These are phyloP conservation scores for Rachicladosporium sp. DNA, from an alignment of 2,329 filamentous ascomycete species.

Conservation along the genomic window DNA sequence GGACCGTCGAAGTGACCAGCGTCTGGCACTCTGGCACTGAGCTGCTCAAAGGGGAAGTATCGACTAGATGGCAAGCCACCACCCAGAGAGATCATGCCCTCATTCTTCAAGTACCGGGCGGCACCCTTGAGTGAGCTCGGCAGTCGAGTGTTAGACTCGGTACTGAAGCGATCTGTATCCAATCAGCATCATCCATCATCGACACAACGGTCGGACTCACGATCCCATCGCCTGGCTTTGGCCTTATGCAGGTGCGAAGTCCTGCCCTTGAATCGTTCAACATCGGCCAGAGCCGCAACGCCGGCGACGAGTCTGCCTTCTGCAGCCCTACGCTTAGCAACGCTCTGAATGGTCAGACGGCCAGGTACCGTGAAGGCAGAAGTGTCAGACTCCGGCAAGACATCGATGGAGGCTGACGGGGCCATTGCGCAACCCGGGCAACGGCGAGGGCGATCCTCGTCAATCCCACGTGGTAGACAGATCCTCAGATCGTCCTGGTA, in stretches of 20 bases:
- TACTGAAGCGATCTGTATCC: conserved; percentile 21
- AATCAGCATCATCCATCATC: neutral
- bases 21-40: conserved; percentile 61
- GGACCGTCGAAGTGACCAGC: conserved; percentile 35
- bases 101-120: conserved; percentile 64
- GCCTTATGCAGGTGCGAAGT: conserved; percentile 53
- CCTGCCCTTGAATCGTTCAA: conserved; percentile 67
- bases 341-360: conserved; percentile 51
- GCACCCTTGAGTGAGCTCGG: conserved; percentile 64
- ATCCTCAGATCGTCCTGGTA: too few relatives aligned
- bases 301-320: conserved; percentile 62
- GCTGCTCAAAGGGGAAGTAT: conserved; percentile 80
- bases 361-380: conserved; percentile 33
- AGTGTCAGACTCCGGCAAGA: conserved; percentile 36
- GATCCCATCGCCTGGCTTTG: conserved; percentile 70
- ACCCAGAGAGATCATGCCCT: conserved; percentile 80
- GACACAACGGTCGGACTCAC: conserved; percentile 42
- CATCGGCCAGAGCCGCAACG: conserved; percentile 63
- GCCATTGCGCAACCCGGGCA: conserved; percentile 12
- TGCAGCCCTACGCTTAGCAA: conserved; percentile 56
- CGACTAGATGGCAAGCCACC: conserved; percentile 80
- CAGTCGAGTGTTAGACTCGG: conserved; percentile 43
- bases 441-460: too few relatives aligned
- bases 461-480: too few relatives aligned
- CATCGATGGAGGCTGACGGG: conserved; percentile 27